Conservation (phyloP, 768 basidiomycete genomes). For the Suillus cothurnatus region DNA sequence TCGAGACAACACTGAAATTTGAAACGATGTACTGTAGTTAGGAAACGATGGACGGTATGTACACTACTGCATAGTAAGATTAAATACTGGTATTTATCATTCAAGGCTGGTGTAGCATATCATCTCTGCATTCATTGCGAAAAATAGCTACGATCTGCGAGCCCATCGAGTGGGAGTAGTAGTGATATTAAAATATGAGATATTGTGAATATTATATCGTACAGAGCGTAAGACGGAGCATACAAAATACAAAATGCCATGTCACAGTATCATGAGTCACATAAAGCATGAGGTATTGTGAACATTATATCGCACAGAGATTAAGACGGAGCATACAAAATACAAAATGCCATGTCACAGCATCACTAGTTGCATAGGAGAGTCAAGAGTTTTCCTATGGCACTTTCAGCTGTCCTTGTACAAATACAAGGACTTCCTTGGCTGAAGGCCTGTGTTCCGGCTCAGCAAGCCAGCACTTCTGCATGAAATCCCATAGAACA, state of each 20-base stretch:
- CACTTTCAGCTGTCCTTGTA: slow-evolving; percentile 10
- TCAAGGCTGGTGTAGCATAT: background rate
- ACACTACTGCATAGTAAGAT: background rate
- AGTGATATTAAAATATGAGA: background rate
- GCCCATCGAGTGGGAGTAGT: background rate
- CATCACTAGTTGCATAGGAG: background rate
- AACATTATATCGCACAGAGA: background rate
- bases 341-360: background rate
- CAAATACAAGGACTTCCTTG: background rate
- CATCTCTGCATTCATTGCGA: background rate
- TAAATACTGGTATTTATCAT: background rate
- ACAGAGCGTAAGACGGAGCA: slow-evolving; percentile 6
- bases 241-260: background rate
- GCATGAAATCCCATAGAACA: slow-evolving; percentile 5
- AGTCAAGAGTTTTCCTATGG: background rate
- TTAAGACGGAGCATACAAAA: slow-evolving; percentile 8
- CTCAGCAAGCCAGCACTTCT: slow-evolving; percentile 18
- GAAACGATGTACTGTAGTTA: background rate
- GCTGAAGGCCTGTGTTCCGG: slow-evolving; percentile 7
- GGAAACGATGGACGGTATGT: background rate
- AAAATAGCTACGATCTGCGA: background rate
- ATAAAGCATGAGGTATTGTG: background rate
- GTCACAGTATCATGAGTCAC: no score
- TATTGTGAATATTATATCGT: background rate
- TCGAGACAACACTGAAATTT: background rate